Evolutionary conservation across 164 flowering plant species (phyloP), one percentile per base, ranked within the genome.

Genomic region (Vitis cinerea): DNA sequence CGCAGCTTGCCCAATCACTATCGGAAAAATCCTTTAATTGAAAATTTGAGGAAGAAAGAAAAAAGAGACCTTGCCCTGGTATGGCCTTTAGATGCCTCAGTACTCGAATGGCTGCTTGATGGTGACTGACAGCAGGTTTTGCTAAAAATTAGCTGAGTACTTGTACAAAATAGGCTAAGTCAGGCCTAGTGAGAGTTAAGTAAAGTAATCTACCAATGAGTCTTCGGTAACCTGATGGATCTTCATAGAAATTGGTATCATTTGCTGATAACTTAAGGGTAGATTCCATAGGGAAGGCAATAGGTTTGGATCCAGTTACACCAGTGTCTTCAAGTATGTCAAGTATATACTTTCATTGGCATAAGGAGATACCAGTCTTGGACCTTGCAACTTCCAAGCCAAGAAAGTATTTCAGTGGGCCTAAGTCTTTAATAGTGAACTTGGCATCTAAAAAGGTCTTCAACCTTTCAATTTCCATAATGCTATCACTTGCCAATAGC

Each of bases 341-440:
- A 2, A 55, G 27, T 1, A 64, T 37, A 64, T 57, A 64, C 6
- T 71, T 71, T 3, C 50, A 8, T 64, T 63, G 68, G 6, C 50
- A 30, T 0, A 70, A 13, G 15, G 49, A 55, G 1, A 71, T 27
- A 3, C 68, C 56, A 23, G 55, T 49, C 8, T 49, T 71, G 3
- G 68, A 71, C 1, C 17, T 1, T 17, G 68, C 67, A 13, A 71
- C 13, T 48, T 71, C 68, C 13, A 71, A 55, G 11, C 68, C 56
- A 54, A 63, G 12, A 56, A 71, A 71, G 13, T 71, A 71, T 44
- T 48, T 71, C 11, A 55, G 3, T 27, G 4, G 9, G 2, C 63
- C 74, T 13, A 71, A 29, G 3, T 64, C 68, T 27, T 70, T 70
- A 48, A 70, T 62, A 0, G 47, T 48, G 31, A 70, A 70, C 12